Conservation (phyloP, 352 stramenopile genomes). For the Phytophthora melonis region DNA sequence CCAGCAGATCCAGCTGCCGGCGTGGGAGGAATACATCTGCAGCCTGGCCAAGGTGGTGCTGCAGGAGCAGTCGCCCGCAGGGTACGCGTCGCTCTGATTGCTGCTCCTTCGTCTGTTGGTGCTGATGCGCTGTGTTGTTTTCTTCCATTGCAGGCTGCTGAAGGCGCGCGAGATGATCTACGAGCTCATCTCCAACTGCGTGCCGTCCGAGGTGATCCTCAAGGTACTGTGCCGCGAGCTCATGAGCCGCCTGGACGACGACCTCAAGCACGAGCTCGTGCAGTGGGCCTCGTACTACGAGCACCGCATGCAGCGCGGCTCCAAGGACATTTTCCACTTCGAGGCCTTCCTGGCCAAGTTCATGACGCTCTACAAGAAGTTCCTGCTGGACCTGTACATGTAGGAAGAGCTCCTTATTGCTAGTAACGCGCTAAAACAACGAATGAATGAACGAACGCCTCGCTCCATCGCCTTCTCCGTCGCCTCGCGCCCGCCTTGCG, state of each 20-base stretch:
- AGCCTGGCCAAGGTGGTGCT: slow-evolving; percentile 95
- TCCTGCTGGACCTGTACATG: slow-evolving; percentile 95
- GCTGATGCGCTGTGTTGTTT: not conserved
- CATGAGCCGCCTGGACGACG: slow-evolving; percentile 95
- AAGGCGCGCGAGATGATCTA: slow-evolving; percentile 97
- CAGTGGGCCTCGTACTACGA: slow-evolving; percentile 91
- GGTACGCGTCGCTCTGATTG: slow-evolving; percentile 43
- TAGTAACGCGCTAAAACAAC: slow-evolving; percentile 5
- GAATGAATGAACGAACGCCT: not conserved
- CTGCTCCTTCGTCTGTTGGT: not conserved
- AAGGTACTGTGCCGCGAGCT: slow-evolving; percentile 93
- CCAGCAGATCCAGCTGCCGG: slow-evolving; percentile 88
- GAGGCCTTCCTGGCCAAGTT: slow-evolving; percentile 99
- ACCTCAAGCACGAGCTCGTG: slow-evolving; percentile 96
- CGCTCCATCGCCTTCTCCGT: not conserved
- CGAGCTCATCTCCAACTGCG: slow-evolving; percentile 98
- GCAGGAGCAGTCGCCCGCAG: slow-evolving; percentile 95
- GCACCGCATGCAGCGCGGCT: slow-evolving; percentile 94
- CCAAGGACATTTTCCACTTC: slow-evolving; percentile 99
- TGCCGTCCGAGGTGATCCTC: slow-evolving; percentile 98
- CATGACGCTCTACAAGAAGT: slow-evolving; percentile 99
- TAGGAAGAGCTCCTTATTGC: slow-evolving; percentile 28
- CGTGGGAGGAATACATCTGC: slow-evolving; percentile 98
- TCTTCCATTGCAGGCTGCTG: slow-evolving; percentile 75
- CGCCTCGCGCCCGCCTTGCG: not conserved